Conservation (phyloP, 2,329 filamentous ascomycete species). For the Nothopassalora personata region DNA sequence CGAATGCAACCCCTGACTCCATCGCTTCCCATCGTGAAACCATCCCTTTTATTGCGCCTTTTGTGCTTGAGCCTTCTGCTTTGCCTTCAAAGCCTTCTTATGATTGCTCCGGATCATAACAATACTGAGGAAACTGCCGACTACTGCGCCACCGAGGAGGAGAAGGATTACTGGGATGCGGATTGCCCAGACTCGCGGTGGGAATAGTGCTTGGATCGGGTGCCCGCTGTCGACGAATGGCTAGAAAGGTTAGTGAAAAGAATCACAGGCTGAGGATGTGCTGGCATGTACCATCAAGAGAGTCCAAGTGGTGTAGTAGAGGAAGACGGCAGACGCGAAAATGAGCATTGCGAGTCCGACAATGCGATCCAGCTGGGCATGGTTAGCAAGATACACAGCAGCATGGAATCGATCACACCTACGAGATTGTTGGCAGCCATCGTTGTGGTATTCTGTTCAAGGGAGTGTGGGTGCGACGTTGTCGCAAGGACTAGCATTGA, state of each 20-base stretch:
- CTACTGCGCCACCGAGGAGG: slow-evolving; percentile 83
- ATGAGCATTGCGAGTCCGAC: slow-evolving; percentile 71
- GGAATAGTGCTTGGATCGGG: slow-evolving; percentile 89
- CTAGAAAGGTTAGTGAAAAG: slow-evolving; percentile 44
- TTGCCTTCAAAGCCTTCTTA: slow-evolving; percentile 95
- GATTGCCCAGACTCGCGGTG: slow-evolving; percentile 96
- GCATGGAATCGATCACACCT: background rate
- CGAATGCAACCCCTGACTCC: slow-evolving; percentile 1
- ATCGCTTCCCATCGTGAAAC: background rate
- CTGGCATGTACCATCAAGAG: slow-evolving; percentile 72
- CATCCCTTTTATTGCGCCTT: slow-evolving; percentile 58
- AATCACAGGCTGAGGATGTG: background rate
- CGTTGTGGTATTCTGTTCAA: slow-evolving; percentile 1
- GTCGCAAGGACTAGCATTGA: background rate
- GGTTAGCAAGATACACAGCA: background rate
- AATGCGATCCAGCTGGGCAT: slow-evolving; percentile 77
- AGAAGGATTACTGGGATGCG: slow-evolving; percentile 96
- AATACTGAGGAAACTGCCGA: slow-evolving; percentile 89
- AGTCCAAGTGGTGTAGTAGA: slow-evolving; percentile 98
- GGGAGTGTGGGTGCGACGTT: background rate
- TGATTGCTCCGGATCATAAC: slow-evolving; percentile 99
- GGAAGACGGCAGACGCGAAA: slow-evolving; percentile 65
- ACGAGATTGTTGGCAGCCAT: slow-evolving; percentile 22
- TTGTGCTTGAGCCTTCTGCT: slow-evolving; percentile 57
- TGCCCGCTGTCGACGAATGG: slow-evolving; percentile 96